Evolutionary conservation across 179 eudicot genomes (phyloP).

Genomic region (Beta macrorhiza): DNA sequence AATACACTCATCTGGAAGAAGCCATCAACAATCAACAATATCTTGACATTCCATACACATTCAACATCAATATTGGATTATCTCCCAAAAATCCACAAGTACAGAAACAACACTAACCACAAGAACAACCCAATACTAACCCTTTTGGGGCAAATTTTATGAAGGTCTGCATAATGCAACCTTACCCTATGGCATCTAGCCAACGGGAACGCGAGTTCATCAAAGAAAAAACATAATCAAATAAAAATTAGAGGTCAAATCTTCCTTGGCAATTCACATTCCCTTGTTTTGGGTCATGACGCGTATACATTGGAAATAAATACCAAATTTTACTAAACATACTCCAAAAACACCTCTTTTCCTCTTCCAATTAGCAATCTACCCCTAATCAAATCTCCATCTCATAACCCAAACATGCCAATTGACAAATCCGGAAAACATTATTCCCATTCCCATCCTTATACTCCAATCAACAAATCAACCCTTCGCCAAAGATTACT

Average conservation of each 20-base stretch:
- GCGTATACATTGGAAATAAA: neutral
- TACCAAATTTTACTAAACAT: neutral
- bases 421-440: too few relatives aligned
- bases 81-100: neutral
- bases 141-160: neutral
- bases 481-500: neutral
- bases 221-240: neutral
- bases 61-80: neutral
- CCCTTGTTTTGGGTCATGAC: neutral
- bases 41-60: neutral
- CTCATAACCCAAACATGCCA: neutral
- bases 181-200: neutral
- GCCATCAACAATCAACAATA: neutral
- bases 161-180: neutral
- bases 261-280: neutral
- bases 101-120: neutral
- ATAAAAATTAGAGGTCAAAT: neutral
- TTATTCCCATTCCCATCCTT: neutral
- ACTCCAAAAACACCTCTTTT: too few relatives aligned
- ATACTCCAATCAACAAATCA: neutral
- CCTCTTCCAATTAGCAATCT: neutral
- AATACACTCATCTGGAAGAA: neutral
- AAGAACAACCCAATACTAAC: neutral
- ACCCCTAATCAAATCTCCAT: neutral
- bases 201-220: neutral